These are phyloP conservation scores for Parafenestella ontariensis DNA, from an alignment of 2,329 filamentous ascomycete species.

Conservation along the genomic window DNA sequence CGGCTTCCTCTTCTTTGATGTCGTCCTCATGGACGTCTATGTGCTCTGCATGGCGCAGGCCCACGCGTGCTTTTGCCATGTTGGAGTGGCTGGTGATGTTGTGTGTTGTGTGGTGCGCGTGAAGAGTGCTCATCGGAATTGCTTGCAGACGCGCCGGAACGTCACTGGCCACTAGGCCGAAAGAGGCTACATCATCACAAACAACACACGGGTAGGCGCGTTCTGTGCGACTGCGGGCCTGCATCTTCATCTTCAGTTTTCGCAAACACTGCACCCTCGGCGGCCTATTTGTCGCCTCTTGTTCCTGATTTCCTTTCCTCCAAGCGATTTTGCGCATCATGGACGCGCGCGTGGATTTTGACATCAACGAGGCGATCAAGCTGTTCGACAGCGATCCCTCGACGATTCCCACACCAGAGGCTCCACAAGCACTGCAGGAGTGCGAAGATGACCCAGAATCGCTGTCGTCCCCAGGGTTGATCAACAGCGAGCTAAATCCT, in stretches of 20 bases:
- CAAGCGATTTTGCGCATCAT: conserved; percentile 60
- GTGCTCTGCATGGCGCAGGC: conserved; percentile 34
- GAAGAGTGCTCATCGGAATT: conserved; percentile 11
- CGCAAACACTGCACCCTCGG: conserved; percentile 15
- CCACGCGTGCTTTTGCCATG: conserved; percentile 44
- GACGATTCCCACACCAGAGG: conserved; percentile 83
- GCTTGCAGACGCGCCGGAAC: conserved; percentile 16
- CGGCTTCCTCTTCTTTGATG: conserved; percentile 46
- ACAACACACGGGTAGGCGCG: conserved; percentile 27
- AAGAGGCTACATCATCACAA: conserved; percentile 30
- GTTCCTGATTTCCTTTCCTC: conserved; percentile 16
- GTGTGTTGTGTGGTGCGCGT: conserved; percentile 15
- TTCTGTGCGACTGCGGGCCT: conserved; percentile 20
- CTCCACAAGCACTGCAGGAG: conserved; percentile 81
- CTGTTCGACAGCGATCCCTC: conserved; percentile 93
- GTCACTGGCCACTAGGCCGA: conserved; percentile 13
- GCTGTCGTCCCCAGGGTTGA: conserved; percentile 73
- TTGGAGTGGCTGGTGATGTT: conserved; percentile 15
- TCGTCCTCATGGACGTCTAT: conserved; percentile 39
- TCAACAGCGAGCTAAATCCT: conserved; percentile 87
- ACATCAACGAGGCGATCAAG: conserved; percentile 96
- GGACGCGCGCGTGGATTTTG: conserved; percentile 75
- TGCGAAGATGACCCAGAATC: conserved; percentile 91
- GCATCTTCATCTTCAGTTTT: conserved; percentile 21
- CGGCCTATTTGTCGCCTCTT: conserved; percentile 26